Percentiles rank a stretch among this genome's conserved stretches.
These are phyloP conservation scores for Zoysia matrella DNA, from an alignment of 202 grass and related monocot species.

Conservation along the genomic window DNA sequence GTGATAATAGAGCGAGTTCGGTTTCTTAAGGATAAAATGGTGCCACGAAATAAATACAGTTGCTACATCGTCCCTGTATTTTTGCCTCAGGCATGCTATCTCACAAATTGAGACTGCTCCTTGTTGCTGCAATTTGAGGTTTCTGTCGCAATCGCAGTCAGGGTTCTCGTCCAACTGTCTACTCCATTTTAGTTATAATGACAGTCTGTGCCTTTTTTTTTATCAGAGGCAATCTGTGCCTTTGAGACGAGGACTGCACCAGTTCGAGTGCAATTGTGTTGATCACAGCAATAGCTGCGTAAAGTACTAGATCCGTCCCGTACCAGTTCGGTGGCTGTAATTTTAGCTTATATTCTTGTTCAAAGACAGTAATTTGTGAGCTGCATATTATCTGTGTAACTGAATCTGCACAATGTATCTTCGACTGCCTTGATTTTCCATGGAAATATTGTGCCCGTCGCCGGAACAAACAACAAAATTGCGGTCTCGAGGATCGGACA, in stretches of 20 bases:
- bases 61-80: not conserved
- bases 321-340: too few relatives aligned
- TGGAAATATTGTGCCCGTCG: not conserved
- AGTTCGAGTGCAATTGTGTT: too few relatives aligned
- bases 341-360: not conserved
- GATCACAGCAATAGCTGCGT: too few relatives aligned
- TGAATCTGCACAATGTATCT: slow-evolving; percentile 3
- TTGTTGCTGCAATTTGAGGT: too few relatives aligned
- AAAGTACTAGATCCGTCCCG: too few relatives aligned
- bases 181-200: too few relatives aligned
- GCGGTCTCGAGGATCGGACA: slow-evolving; percentile 24
- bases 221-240: too few relatives aligned
- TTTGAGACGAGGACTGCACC: too few relatives aligned
- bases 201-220: too few relatives aligned
- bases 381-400: not conserved
- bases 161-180: not conserved
- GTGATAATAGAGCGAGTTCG: too few relatives aligned
- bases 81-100: not conserved
- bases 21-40: too few relatives aligned
- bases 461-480: slow-evolving; percentile 24
- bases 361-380: not conserved
- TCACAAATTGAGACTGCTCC: not conserved
- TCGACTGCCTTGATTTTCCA: slow-evolving; percentile 29
- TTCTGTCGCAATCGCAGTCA: not conserved
- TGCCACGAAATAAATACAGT: too few relatives aligned